A percentile compares a stretch with the other conserved stretches of the same genome.
Conservation (phyloP, 768 basidiomycete species). For the Mycena venus region DNA sequence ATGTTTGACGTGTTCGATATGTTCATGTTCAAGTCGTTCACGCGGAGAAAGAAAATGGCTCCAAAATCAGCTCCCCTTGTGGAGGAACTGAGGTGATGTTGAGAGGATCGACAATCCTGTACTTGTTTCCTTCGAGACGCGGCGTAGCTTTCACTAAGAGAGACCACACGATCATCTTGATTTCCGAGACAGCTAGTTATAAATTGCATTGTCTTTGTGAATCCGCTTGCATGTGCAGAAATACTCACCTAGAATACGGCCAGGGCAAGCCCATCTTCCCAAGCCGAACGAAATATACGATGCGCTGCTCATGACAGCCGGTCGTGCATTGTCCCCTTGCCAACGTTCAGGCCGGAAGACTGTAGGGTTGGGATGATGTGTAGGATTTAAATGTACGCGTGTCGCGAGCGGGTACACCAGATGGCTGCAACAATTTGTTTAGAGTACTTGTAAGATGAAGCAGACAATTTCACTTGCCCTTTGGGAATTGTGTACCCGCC, state of each 20-base stretch:
- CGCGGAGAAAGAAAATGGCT: slow-evolving; percentile 22
- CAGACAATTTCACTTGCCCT: slow-evolving; percentile 29
- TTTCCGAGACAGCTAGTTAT: slow-evolving; percentile 35
- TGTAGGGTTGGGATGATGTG: slow-evolving; percentile 39
- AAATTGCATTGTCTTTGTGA: not conserved
- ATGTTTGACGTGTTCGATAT: too few relatives aligned
- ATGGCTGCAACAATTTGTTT: slow-evolving; percentile 30
- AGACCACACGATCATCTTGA: slow-evolving; percentile 50
- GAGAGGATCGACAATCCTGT: slow-evolving; percentile 48
- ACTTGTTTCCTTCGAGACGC: slow-evolving; percentile 44
- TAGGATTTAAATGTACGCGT: slow-evolving; percentile 42
- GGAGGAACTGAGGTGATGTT: slow-evolving; percentile 44
- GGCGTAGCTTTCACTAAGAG: slow-evolving; percentile 45
- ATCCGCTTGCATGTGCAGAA: not conserved
- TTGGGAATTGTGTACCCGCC: slow-evolving; percentile 46
- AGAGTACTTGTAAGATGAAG: not conserved
- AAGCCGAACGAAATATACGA: slow-evolving; percentile 49
- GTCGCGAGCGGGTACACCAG: slow-evolving; percentile 47
- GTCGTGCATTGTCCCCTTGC: slow-evolving; percentile 40
- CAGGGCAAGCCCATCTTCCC: slow-evolving; percentile 51
- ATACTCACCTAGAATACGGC: slow-evolving; percentile 45
- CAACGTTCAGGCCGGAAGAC: slow-evolving; percentile 46
- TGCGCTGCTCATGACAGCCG: slow-evolving; percentile 45
- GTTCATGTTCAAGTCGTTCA: too few relatives aligned
- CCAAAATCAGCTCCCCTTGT: slow-evolving; percentile 27